These are phyloP conservation scores for Neurospora sp. DNA, from an alignment of 2,329 filamentous ascomycete genomes.

Conservation along the genomic window DNA sequence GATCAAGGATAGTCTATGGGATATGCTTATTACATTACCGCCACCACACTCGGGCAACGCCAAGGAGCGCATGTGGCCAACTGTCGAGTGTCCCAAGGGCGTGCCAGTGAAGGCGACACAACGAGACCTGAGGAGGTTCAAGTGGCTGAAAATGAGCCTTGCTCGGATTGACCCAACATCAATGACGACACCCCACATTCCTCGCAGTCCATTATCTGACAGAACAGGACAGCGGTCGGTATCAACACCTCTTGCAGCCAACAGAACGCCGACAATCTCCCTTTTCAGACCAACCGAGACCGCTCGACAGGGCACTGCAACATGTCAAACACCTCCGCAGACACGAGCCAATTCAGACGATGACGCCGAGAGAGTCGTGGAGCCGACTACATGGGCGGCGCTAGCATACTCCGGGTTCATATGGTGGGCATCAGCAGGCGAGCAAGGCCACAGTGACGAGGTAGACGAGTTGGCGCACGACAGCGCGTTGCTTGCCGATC, in stretches of 20 bases:
- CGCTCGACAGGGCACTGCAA: conserved; percentile 11
- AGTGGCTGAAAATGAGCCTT: conserved; percentile 56
- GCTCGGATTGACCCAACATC: conserved; percentile 28
- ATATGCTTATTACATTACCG: conserved; percentile 79
- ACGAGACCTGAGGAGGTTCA: conserved; percentile 75
- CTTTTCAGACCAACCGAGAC: conserved; percentile 7
- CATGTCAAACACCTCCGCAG: conserved; percentile 6
- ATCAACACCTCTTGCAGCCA: neutral
- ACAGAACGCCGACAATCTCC: conserved; percentile 8
- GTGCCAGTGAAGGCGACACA: conserved; percentile 74
- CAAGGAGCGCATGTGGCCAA: conserved; percentile 61
- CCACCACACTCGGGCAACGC: conserved; percentile 48
- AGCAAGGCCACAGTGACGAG: conserved; percentile 53
- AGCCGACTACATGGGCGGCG: conserved; percentile 59
- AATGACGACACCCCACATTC: neutral
- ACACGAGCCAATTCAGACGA: conserved; percentile 32
- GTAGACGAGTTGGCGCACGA: conserved; percentile 49
- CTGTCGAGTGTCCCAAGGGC: conserved; percentile 57
- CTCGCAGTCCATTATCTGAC: neutral
- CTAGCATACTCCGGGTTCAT: conserved; percentile 76
- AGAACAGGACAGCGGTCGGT: neutral
- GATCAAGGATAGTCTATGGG: conserved; percentile 79
- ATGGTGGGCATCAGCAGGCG: conserved; percentile 83
- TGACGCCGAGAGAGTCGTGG: conserved; percentile 45
- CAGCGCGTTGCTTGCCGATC: conserved; percentile 43